phyloP scores from a whole-genome alignment of 1,284 basidiomycete species.

The Flammula alnicola region DNA sequence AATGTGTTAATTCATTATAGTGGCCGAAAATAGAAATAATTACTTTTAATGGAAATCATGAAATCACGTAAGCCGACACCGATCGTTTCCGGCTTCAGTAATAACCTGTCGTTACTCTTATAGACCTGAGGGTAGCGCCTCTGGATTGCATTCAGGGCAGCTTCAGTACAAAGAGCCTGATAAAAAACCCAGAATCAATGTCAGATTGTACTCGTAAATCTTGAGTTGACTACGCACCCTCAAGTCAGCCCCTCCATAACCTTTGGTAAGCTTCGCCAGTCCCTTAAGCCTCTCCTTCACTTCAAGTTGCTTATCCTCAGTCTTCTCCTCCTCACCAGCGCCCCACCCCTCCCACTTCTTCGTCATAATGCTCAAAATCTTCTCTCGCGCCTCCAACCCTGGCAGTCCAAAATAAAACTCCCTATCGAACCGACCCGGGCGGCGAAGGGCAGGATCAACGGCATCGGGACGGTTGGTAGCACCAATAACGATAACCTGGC shows the following conservation, averaged over 20 bases:
- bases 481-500: constrained; percentile 97
- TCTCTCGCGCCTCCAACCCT: constrained; percentile 81
- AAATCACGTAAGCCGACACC: constrained; percentile 91
- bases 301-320: constrained; percentile 42
- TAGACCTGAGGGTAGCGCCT: constrained; percentile 98
- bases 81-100: constrained; percentile 89
- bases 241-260: constrained; percentile 97
- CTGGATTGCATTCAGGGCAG: constrained; percentile 96
- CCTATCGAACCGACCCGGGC: constrained; percentile 96
- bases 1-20: constrained; percentile 5
- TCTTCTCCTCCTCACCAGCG: constrained; percentile 57
- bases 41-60: constrained; percentile 97
- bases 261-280: constrained; percentile 91
- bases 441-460: constrained; percentile 92
- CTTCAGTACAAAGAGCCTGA: constrained; percentile 94
- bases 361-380: constrained; percentile 93
- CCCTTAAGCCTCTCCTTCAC: constrained; percentile 52
- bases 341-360: constrained; percentile 89
- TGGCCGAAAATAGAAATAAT: constrained; percentile 32
- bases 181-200: constrained; percentile 10
- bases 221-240: constrained; percentile 59
- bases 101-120: constrained; percentile 85
- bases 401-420: constrained; percentile 99
- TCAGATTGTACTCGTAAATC: constrained; percentile 5
- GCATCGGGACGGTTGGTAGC: constrained; percentile 98